A percentile compares a stretch with the other conserved stretches of the same genome.
Evolutionary conservation across 257 asterid species (phyloP).

Genomic region (Solanum etuberosum): DNA sequence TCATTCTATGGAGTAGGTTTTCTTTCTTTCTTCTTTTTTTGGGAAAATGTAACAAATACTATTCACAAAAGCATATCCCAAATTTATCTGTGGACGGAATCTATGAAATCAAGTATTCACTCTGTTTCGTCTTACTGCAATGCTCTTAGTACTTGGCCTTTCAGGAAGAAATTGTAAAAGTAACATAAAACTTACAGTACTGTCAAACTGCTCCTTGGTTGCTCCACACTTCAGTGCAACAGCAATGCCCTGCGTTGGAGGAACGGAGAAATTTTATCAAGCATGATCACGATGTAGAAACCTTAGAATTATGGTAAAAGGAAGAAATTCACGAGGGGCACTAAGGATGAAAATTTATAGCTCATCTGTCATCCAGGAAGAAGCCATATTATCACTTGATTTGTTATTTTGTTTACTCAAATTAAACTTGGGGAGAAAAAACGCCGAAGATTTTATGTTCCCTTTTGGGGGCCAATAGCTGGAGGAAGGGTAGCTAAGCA

Average conservation of each 20-base stretch:
- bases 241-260: conserved; percentile 70
- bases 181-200: conserved; percentile 54
- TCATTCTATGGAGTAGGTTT: not conserved
- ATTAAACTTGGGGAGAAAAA: not conserved
- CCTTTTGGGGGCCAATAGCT: not conserved
- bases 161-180: not conserved
- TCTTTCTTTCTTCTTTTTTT: rapidly evolving
- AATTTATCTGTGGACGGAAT: not conserved
- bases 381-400: not conserved
- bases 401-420: not conserved
- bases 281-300: not conserved
- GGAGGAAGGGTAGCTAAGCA: not conserved
- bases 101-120: not conserved
- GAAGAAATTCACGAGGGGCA: not conserved
- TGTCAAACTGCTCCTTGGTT: conserved; percentile 88
- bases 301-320: not conserved
- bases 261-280: not conserved
- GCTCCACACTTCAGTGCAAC: conserved; percentile 97
- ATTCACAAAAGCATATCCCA: not conserved
- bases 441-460: not conserved
- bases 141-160: not conserved
- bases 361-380: not conserved
- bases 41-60: not conserved
- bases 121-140: not conserved
- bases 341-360: not conserved